Evolutionary conservation across 2,329 filamentous ascomycete species (phyloP), one percentile per base, ranked within the genome.

Genomic region (Colletotrichum sojae): DNA sequence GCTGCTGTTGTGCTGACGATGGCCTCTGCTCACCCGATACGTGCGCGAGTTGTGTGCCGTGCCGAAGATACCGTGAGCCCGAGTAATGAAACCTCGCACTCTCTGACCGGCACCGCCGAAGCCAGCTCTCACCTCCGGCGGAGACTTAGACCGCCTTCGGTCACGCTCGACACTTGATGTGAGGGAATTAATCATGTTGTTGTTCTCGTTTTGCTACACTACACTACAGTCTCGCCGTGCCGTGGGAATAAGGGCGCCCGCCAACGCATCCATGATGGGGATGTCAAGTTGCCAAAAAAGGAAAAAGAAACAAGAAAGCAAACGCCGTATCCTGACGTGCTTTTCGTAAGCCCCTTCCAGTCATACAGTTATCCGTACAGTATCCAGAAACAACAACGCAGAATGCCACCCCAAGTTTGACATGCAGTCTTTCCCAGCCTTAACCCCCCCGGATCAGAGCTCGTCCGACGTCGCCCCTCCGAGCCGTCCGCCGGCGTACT

Each of bases 401-500:
- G 9, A 48, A 48, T 25, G 55, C 55, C 22, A 57, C 27, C 22
- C n/a, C 22, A 22, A 49, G 46, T 9, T 2, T 36, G 31, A 36
- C 8, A 36, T 12, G 31, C 31, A 36, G 31, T 36, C 8, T 36
- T 36, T 36, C 31, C 43, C 5, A 20, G 15, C 8, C 36, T 10
- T 39, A 12, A 12, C 31, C 31, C 9, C 31, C 31, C 3, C 22
- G 22, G 31, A 8, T 60, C 46, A 71, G 4, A 71, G 69, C 48
- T 71, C 67, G 5, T 67, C 67, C 36, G 62, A 48, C 31, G 31
- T n/a, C 9, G 54, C 10, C 68, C 70, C 55, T 67, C 69, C 70
- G 68, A 52, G 62, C 13, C 39, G 52, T 10, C 70, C 64, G 39
- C 71, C 55, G 31, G 69, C 58, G 39, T 72, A 85, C 67, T 76